These are phyloP conservation scores for Strobilomyces dryophilus DNA, from an alignment of 768 basidiomycete genomes.

Conservation along the genomic window DNA sequence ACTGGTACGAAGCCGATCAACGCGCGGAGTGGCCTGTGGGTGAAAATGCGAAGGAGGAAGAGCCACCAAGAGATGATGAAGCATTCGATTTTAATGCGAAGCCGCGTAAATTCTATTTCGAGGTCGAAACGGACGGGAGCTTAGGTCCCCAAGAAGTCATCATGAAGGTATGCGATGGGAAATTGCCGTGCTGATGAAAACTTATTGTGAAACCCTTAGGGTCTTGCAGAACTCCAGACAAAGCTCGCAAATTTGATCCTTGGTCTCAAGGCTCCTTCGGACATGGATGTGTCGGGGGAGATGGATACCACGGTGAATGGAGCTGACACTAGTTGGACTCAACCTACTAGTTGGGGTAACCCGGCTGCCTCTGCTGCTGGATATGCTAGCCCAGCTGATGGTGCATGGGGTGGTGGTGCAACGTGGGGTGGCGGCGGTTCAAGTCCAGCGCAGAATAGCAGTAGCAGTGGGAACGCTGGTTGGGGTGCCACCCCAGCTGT, in stretches of 20 bases:
- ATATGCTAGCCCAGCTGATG: constrained; percentile 27
- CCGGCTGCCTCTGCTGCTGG: constrained; percentile 30
- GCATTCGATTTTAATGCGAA: constrained; percentile 86
- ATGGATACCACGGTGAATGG: constrained; percentile 32
- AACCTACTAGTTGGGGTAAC: constrained; percentile 25
- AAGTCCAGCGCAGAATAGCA: constrained; percentile 24
- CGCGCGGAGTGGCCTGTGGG: constrained; percentile 89
- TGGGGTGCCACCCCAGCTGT: constrained; percentile 26
- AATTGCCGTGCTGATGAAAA: background rate
- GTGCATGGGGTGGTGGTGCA: constrained; percentile 28
- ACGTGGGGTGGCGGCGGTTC: constrained; percentile 23
- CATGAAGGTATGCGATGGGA: constrained; percentile 56
- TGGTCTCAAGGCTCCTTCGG: constrained; percentile 62
- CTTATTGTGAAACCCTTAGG: constrained; percentile 38
- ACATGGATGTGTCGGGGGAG: constrained; percentile 47
- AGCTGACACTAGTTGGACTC: constrained; percentile 18
- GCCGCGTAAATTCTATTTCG: constrained; percentile 88
- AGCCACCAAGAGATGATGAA: constrained; percentile 73
- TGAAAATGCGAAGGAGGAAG: constrained; percentile 82
- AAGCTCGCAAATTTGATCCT: constrained; percentile 79
- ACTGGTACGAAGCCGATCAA: constrained; percentile 88
- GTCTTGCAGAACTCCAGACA: constrained; percentile 71
- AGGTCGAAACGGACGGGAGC: constrained; percentile 93
- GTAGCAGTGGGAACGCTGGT: constrained; percentile 14
- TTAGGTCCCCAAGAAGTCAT: constrained; percentile 85